phyloP scores from a whole-genome alignment of 2,329 filamentous ascomycete genomes.

The Aspergillus spinulosporus region DNA sequence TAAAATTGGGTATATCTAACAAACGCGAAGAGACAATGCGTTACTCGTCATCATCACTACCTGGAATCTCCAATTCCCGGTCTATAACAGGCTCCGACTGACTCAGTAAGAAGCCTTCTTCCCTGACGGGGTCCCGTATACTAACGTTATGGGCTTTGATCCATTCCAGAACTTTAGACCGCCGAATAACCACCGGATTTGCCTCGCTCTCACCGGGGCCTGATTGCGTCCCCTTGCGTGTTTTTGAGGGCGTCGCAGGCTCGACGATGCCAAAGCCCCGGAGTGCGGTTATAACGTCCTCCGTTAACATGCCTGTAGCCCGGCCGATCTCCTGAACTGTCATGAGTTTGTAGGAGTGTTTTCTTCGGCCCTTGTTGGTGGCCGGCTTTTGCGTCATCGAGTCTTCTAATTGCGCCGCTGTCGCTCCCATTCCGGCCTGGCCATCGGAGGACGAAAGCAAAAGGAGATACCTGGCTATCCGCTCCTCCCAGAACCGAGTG shows the following conservation, averaged over 20 bases:
- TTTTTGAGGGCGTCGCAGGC: slow-evolving; percentile 52
- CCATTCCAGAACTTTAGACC: slow-evolving; percentile 65
- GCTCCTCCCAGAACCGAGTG: slow-evolving; percentile 79
- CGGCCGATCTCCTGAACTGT: slow-evolving; percentile 71
- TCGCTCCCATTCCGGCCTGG: slow-evolving; percentile 21
- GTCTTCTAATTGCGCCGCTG: slow-evolving; percentile 24
- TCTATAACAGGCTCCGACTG: slow-evolving; percentile 57
- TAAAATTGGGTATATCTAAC: neutral
- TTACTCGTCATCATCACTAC: slow-evolving; percentile 21
- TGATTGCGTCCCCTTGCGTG: slow-evolving; percentile 47
- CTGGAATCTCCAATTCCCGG: slow-evolving; percentile 31
- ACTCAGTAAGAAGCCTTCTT: slow-evolving; percentile 75
- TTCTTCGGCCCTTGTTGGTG: slow-evolving; percentile 42
- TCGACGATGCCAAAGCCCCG: slow-evolving; percentile 75
- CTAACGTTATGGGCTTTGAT: slow-evolving; percentile 62
- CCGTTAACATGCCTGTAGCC: slow-evolving; percentile 78
- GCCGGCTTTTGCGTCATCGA: slow-evolving; percentile 32
- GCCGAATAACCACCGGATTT: slow-evolving; percentile 51
- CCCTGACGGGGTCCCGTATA: slow-evolving; percentile 67
- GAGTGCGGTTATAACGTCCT: slow-evolving; percentile 77
- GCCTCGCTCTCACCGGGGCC: slow-evolving; percentile 25
- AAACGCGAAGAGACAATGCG: slow-evolving; percentile 13
- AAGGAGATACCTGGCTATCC: slow-evolving; percentile 70
- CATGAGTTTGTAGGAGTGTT: slow-evolving; percentile 49
- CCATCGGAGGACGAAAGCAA: slow-evolving; percentile 35